Evolutionary conservation across 495 filamentous ascomycete genomes (phyloP).

Genomic region (Trypethelium eluteriae): DNA sequence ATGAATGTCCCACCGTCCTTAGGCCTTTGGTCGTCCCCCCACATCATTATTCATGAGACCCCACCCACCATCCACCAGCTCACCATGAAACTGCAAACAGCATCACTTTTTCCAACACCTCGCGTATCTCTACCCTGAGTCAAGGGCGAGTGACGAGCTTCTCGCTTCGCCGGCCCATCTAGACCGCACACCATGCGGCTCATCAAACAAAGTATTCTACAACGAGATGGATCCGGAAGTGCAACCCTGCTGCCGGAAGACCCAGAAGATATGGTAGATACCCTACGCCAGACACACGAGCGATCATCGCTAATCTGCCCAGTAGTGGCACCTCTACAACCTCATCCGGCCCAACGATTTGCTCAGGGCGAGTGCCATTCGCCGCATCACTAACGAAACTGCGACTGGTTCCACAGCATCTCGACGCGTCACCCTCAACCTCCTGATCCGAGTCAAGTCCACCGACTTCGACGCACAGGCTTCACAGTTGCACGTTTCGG

Average conservation of each 20-base stretch:
- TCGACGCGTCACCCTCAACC: constrained; percentile 65
- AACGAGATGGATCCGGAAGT: constrained; percentile 62
- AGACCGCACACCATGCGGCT: constrained; percentile 50
- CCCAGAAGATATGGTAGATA: constrained; percentile 85
- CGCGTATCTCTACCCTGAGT: background rate
- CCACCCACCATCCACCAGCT: no score
- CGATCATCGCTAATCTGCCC: constrained; percentile 7
- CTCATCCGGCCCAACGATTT: constrained; percentile 74
- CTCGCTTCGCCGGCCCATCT: background rate
- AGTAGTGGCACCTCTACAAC: constrained; percentile 93
- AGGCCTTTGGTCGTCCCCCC: no score
- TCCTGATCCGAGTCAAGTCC: constrained; percentile 71
- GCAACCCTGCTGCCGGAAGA: constrained; percentile 81
- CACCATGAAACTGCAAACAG: background rate
- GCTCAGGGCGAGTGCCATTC: constrained; percentile 73
- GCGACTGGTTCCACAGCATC: constrained; percentile 68
- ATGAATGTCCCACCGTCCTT: no score
- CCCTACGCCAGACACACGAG: background rate
- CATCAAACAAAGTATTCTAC: constrained; percentile 62
- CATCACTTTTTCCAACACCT: background rate
- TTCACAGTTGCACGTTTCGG: constrained; percentile 76
- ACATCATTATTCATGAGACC: no score
- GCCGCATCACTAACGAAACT: constrained; percentile 60
- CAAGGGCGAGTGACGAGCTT: no score
- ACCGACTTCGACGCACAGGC: constrained; percentile 86